Evolutionary conservation across 345 rosid genomes (phyloP).

Genomic region (Gynandropsis gynandra): DNA sequence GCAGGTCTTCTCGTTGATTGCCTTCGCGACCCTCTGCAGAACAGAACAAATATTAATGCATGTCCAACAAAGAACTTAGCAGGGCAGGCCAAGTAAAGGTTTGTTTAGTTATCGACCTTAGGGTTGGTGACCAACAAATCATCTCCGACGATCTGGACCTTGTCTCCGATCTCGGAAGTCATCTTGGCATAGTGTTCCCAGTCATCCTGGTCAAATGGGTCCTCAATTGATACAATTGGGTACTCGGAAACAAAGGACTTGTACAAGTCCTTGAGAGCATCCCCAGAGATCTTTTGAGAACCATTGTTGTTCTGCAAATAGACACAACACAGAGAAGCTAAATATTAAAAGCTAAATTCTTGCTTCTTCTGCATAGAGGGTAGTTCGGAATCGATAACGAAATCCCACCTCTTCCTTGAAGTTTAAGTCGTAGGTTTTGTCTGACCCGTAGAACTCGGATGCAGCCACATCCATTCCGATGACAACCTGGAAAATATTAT

Average conservation of each 20-base stretch:
- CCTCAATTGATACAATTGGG: constrained; percentile 94
- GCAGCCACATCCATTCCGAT: constrained; percentile 99
- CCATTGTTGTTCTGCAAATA: constrained; percentile 69
- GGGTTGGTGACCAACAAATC: constrained; percentile 97
- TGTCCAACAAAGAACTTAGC: too few species aligned
- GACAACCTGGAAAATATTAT: constrained; percentile 56
- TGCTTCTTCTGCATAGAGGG: too few species aligned
- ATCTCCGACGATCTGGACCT: constrained; percentile 91
- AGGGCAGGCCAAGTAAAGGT: too few species aligned
- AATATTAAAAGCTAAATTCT: not conserved
- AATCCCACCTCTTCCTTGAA: constrained; percentile 64
- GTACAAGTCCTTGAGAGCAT: constrained; percentile 75
- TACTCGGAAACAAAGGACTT: constrained; percentile 79
- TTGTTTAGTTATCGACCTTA: constrained; percentile 58
- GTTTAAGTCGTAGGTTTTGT: constrained; percentile 80
- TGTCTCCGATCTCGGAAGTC: constrained; percentile 66
- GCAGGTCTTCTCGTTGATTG: constrained; percentile 74
- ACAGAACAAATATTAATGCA: not conserved
- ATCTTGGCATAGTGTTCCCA: constrained; percentile 83
- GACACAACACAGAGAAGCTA: constrained; percentile 3
- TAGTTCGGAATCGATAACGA: not conserved
- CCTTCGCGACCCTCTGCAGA: constrained; percentile 86
- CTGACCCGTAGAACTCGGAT: constrained; percentile 76
- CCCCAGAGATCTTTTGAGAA: constrained; percentile 81
- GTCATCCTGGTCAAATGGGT: constrained; percentile 98